Evolutionary conservation across 2,329 filamentous ascomycete species (phyloP).

Genomic region (Fusarium graminum): DNA sequence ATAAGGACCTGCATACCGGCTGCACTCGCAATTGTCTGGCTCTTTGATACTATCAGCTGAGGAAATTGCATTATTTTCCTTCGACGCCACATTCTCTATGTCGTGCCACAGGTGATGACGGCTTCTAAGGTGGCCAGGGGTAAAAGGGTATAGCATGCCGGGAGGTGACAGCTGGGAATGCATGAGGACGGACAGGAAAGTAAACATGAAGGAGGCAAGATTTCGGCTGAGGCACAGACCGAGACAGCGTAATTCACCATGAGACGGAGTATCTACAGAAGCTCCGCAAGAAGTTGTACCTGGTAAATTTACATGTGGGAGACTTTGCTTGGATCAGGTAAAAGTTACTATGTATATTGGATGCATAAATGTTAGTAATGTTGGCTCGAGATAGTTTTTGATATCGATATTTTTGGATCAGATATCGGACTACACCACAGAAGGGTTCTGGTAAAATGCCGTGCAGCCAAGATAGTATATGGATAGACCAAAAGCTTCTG

Average conservation of each 20-base stretch:
- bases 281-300: conserved; percentile 14
- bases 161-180: conserved; percentile 46
- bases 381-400: not conserved
- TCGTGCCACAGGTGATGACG: conserved; percentile 42
- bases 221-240: conserved; percentile 46
- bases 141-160: conserved; percentile 2
- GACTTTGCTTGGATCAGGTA: not conserved
- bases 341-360: not conserved
- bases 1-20: conserved; percentile 28
- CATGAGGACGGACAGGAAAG: conserved; percentile 1
- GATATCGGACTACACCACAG: not conserved
- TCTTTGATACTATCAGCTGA: conserved; percentile 41
- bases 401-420: not conserved
- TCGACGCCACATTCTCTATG: conserved; percentile 27
- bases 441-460: not conserved
- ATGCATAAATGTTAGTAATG: not conserved
- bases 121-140: conserved; percentile 27
- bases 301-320: conserved; percentile 13
- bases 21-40: conserved; percentile 40
- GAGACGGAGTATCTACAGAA: conserved; percentile 20
- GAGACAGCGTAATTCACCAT: conserved; percentile 41
- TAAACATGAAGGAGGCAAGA: conserved; percentile 37
- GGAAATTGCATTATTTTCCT: conserved; percentile 15
- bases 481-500: not conserved
- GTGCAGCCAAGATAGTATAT: not conserved